phyloP scores from a whole-genome alignment of 768 basidiomycete species.

The Lyophyllum shimeji region DNA sequence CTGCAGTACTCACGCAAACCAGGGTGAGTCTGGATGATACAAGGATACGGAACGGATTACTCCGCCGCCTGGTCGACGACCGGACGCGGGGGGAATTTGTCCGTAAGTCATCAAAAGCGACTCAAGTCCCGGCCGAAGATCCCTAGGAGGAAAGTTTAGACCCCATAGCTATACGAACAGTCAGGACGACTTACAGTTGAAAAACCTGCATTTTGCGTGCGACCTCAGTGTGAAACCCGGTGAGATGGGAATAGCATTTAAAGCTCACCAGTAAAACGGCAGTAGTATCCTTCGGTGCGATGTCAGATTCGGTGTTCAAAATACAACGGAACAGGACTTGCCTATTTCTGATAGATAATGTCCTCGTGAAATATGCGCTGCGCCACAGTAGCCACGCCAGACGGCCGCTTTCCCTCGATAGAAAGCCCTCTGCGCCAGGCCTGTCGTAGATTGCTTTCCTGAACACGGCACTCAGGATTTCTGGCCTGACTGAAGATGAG shows the following conservation, averaged over 20 bases:
- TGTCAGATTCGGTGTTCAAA: background rate
- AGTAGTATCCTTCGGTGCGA: constrained; percentile 8
- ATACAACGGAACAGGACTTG: constrained; percentile 27
- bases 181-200: constrained; percentile 5
- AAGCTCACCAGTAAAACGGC: constrained; percentile 15
- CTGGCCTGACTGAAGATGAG: background rate
- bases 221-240: background rate
- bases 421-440: constrained; percentile 45
- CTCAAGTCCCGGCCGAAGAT: constrained; percentile 54
- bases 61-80: background rate
- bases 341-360: constrained; percentile 72
- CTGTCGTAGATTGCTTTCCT: constrained; percentile 82
- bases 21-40: background rate
- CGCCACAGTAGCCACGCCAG: constrained; percentile 81
- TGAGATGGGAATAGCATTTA: too few species aligned
- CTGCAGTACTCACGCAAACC: background rate
- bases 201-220: constrained; percentile 5
- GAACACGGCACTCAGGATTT: constrained; percentile 3
- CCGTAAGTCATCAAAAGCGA: constrained; percentile 50
- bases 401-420: constrained; percentile 63
- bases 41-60: background rate
- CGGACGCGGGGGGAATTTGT: too few species aligned
- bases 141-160: constrained; percentile 3
- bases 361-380: constrained; percentile 79
- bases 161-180: too few species aligned